Evolutionary conservation across 2,329 filamentous ascomycete species (phyloP).

Genomic region (Akanthomyces uredinophilus): DNA sequence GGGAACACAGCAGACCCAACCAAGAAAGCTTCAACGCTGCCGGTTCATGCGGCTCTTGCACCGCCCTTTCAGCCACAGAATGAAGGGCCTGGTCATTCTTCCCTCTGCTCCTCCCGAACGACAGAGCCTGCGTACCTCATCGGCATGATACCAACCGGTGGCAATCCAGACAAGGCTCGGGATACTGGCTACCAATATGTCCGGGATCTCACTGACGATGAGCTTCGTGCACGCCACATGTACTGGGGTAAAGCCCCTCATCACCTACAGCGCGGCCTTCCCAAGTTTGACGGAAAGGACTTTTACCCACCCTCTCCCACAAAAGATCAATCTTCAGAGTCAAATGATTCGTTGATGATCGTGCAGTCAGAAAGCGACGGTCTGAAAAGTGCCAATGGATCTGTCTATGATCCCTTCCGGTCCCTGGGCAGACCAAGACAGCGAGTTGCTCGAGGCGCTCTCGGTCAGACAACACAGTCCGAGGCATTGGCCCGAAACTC

Average conservation of each 20-base stretch:
- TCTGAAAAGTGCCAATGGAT: neutral
- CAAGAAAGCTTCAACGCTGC: constrained; percentile 35
- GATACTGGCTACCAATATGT: constrained; percentile 49
- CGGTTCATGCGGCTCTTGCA: constrained; percentile 43
- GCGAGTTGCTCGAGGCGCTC: constrained; percentile 20
- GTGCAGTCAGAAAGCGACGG: constrained; percentile 5
- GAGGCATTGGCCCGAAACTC: constrained; percentile 25
- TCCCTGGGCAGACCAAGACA: constrained; percentile 18
- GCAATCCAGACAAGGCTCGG: constrained; percentile 36
- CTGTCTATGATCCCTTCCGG: constrained; percentile 21
- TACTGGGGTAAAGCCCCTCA: constrained; percentile 56
- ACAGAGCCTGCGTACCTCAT: constrained; percentile 47
- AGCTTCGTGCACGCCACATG: constrained; percentile 52
- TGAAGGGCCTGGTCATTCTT: constrained; percentile 2
- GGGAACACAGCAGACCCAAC: constrained; percentile 22
- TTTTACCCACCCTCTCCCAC: constrained; percentile 55
- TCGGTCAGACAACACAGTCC: constrained; percentile 29
- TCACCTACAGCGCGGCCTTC: constrained; percentile 46
- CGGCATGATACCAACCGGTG: constrained; percentile 43
- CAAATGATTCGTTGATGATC: neutral
- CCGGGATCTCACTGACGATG: constrained; percentile 53
- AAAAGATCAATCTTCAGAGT: constrained; percentile 28
- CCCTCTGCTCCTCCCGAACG: neutral
- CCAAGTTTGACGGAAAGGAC: constrained; percentile 61
- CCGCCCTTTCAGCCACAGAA: constrained; percentile 41